Evolutionary conservation across 2,329 filamentous ascomycete genomes (phyloP), one percentile per base, ranked within the genome.

Genomic region (Epichloe hybrida): DNA sequence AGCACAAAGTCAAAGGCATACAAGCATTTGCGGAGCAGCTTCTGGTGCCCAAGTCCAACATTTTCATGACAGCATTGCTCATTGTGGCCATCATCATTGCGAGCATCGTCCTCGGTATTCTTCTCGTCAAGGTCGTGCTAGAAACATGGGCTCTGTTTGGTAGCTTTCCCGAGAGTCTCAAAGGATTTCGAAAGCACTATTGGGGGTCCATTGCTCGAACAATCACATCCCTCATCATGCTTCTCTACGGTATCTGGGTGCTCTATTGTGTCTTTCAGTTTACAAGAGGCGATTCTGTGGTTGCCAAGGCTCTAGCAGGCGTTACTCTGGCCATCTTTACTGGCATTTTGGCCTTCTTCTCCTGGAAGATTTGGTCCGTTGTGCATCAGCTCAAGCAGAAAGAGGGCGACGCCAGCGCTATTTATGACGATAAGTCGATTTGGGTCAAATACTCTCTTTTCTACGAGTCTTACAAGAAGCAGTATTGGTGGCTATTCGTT

Each of bases 401-500:
- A 34, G 83, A 95, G 57, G 91, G 91, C 52, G 85, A 90, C 62
- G 68, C 77, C 0, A 74, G 76, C 15, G 79, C 73, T 12, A 75
- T 98, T 8, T 97, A 89, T 67, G 86, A 96, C 53, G 78, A 97
- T 69, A 94, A 93, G 73, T 79, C 85, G 52, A 83, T 84, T 40
- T 96, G 93, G 90, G 77, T 88, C 65, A 95, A 93, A 72, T 98
- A 98, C 76, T 93, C 87, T 61, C 76, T 96, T 55, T 97, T 98
- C 71, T 98, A 98, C 72, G 93, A 97, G 62, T 84, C 84, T 59
- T 97, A 95, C 75, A 89, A 88, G 72, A 88, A 86, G 68, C 81
- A 83, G 59, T 95, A 91, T 72, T 98, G 93, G 93, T 97, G 91
- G 91, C 70, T 96, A 23, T 97, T 98, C 64, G 77, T 97, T 13